phyloP scores from a whole-genome alignment of 345 rosid genomes.

The Citrus hindsii region DNA sequence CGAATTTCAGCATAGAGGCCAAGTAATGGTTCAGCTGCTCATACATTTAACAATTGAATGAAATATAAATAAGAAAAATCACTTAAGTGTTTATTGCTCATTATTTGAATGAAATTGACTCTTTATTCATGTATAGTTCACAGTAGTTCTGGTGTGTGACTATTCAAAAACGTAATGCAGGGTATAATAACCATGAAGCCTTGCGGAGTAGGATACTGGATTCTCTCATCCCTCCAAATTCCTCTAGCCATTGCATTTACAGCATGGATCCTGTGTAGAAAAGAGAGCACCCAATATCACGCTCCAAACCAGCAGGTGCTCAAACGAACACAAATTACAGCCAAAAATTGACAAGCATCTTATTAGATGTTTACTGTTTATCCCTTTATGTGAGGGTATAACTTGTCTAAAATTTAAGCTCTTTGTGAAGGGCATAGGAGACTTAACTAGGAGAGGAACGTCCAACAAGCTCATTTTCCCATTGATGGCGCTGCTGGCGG shows the following conservation, averaged over 20 bases:
- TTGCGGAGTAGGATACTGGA: slow-evolving; percentile 72
- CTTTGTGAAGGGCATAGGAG: slow-evolving; percentile 37
- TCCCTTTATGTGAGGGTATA: background rate
- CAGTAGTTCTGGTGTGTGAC: background rate
- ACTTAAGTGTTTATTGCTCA: background rate
- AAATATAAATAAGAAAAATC: background rate
- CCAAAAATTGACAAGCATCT: too few relatives aligned
- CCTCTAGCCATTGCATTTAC: slow-evolving; percentile 77
- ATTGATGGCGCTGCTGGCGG: slow-evolving; percentile 70
- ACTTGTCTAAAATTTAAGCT: background rate
- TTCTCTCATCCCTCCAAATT: slow-evolving; percentile 61
- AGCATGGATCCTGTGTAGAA: slow-evolving; percentile 48
- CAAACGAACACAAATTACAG: background rate
- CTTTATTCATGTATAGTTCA: background rate
- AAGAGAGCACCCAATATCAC: slow-evolving; percentile 27
- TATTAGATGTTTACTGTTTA: background rate
- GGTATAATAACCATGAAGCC: slow-evolving; percentile 56
- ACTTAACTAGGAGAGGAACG: slow-evolving; percentile 14
- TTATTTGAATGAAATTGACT: background rate
- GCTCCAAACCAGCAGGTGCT: slow-evolving; percentile 34
- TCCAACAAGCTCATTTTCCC: slow-evolving; percentile 53
- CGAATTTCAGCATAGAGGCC: background rate
- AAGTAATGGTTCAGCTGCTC: background rate
- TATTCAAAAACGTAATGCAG: slow-evolving; percentile 26
- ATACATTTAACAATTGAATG: background rate